Percentiles rank a stretch among this genome's conserved stretches.
Conservation (phyloP, 495 filamentous ascomycete genomes). For the Immersiella caudata region DNA sequence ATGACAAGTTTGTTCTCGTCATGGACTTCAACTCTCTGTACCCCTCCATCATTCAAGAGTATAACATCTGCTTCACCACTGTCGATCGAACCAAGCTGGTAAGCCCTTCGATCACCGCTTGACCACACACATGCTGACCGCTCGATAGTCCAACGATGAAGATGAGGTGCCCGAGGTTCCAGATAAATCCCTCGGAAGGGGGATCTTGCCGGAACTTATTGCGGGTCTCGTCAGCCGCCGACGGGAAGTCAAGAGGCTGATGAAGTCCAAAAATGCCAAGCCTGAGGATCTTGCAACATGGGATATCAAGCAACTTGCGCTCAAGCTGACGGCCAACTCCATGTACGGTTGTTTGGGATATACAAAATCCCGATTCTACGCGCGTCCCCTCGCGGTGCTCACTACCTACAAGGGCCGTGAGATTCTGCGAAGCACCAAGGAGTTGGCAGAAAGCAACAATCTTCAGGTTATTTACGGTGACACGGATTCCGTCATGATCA, state of each 20-base stretch:
- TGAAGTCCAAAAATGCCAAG: constrained; percentile 91
- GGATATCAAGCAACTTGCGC: constrained; percentile 96
- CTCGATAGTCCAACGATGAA: constrained; percentile 70
- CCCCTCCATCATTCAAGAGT: constrained; percentile 98
- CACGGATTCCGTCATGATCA: constrained; percentile 99
- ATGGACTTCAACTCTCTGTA: constrained; percentile 99
- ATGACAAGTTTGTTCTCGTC: constrained; percentile 94
- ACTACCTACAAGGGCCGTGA: constrained; percentile 97
- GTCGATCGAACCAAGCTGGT: constrained; percentile 74
- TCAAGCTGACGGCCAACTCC: constrained; percentile 97
- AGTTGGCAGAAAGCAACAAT: constrained; percentile 83
- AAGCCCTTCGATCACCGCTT: constrained; percentile 23
- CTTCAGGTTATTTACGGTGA: constrained; percentile 97
- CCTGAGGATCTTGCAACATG: constrained; percentile 87
- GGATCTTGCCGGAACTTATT: constrained; percentile 88
- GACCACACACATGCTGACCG: constrained; percentile 26
- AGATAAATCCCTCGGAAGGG: constrained; percentile 63
- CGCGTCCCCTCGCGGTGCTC: constrained; percentile 89
- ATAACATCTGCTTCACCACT: constrained; percentile 98
- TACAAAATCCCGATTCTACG: constrained; percentile 93
- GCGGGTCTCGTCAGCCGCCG: constrained; percentile 85
- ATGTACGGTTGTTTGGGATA: constrained; percentile 99
- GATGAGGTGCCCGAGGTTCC: constrained; percentile 75
- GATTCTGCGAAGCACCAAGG: constrained; percentile 93
- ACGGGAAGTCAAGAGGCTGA: constrained; percentile 87